Conservation (phyloP, 352 stramenopile genomes). For the Globisporangium abappressorium region DNA sequence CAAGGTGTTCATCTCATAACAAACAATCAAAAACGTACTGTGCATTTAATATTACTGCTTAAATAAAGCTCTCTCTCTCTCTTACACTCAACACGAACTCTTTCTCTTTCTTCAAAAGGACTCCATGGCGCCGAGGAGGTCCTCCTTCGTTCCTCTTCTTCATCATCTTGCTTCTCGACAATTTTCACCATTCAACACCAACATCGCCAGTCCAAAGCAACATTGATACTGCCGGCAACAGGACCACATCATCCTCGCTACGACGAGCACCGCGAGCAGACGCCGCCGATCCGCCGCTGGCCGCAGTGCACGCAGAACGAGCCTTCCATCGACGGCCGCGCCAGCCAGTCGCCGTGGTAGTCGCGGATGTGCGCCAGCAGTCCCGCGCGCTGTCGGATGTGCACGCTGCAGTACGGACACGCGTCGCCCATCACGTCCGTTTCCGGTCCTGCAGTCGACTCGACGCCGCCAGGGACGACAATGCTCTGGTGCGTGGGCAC, state of each 20-base stretch:
- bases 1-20: not conserved
- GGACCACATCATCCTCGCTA: not conserved
- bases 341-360: slow-evolving; percentile 50
- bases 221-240: not conserved
- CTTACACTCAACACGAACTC: not conserved
- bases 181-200: not conserved
- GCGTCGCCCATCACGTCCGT: slow-evolving; percentile 38
- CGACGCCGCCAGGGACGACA: not conserved
- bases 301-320: slow-evolving; percentile 54
- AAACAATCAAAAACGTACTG: not conserved
- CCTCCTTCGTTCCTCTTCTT: not conserved
- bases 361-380: slow-evolving; percentile 56
- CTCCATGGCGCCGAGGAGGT: not conserved
- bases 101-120: not conserved
- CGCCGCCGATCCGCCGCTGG: slow-evolving; percentile 33
- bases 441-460: slow-evolving; percentile 11
- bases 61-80: slow-evolving; percentile 9
- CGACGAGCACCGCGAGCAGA: slow-evolving; percentile 38
- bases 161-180: not conserved
- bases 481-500: slow-evolving; percentile 6
- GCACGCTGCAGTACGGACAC: slow-evolving; percentile 48
- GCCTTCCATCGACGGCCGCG: slow-evolving; percentile 41
- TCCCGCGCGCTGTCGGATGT: slow-evolving; percentile 35
- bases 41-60: slow-evolving; percentile 15
- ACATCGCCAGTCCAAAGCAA: not conserved